Evolutionary conservation across 768 basidiomycete genomes (phyloP), one percentile per base, ranked within the genome.

Genomic region (Boletus reticulatus): DNA sequence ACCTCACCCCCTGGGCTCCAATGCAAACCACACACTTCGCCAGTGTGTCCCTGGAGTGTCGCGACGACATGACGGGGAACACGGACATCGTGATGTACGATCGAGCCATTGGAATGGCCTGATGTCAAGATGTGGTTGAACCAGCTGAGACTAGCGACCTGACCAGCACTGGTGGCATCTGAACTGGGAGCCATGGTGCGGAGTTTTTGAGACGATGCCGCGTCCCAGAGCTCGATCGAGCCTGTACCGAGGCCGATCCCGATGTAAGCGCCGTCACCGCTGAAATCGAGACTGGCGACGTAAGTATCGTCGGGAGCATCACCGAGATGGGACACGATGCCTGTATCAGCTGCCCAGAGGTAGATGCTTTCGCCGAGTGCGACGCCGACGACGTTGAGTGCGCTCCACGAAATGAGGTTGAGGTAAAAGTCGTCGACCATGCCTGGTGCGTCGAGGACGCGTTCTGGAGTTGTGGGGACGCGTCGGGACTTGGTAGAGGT

Each of bases 401-500:
- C 81, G 36, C 89, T 89, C 97, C 97, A 99, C 17, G 87, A 82
- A 49, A 98, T 71, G 50, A 99, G 78, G 70, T 98, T 99, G 66
- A 99, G 84, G 67, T 99, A 99, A 71, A 96, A 99, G 71, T 99
- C 97, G 61, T 98, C 94, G 11, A 86, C 80, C 80, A 91, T 87
- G 7, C 92, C 92, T 1, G 94, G 94, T 0, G 96, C 96, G 63
- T 98, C 97, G 11, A 99, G 80, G 9, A 98, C 94, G n/a, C 94
- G 83, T 63, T 96, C 91, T 0, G 96, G 92, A 22, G 86, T 84
- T 0, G 90, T 89, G 0, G 94, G 82, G 51, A 98, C 92, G 61
- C 88, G 87, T 19, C 96, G 81, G 6, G 87, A 79, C 67, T 91
- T 92, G 61, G 83, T 81, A 0, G 85, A 85, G 0, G 77, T 73